Evolutionary conservation across 768 basidiomycete genomes (phyloP).

Genomic region (Udeniomyces megalosporus): DNA sequence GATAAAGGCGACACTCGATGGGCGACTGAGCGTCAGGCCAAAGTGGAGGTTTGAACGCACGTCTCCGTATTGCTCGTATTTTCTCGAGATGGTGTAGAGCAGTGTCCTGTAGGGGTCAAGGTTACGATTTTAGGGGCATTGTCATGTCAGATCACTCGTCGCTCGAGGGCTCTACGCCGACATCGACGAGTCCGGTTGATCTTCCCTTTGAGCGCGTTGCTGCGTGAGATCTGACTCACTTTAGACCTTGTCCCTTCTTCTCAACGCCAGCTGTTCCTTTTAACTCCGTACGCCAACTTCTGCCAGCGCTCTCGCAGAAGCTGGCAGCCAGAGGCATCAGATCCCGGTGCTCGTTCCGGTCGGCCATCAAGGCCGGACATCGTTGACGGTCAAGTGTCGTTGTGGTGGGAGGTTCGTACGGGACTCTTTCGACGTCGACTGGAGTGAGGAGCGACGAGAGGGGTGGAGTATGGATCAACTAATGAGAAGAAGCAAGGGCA

Average conservation of each 20-base stretch:
- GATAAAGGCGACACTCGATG: neutral
- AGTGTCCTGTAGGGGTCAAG: conserved; percentile 33
- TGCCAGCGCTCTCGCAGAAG: conserved; percentile 18
- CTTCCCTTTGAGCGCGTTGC: neutral
- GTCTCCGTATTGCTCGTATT: conserved; percentile 88
- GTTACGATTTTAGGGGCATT: too few relatives aligned
- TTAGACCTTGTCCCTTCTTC: conserved; percentile 11
- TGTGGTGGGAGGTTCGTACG: conserved; percentile 1
- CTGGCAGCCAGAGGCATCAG: conserved; percentile 29
- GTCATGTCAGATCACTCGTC: too few relatives aligned
- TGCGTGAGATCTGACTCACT: too few relatives aligned
- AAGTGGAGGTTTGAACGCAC: conserved; percentile 14
- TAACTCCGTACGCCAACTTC: conserved; percentile 10
- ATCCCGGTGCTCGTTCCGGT: conserved; percentile 12
- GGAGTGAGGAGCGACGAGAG: conserved; percentile 6
- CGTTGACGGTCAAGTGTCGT: conserved; percentile 4
- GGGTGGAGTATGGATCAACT: conserved; percentile 16
- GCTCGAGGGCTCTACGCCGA: too few relatives aligned
- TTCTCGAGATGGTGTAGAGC: conserved; percentile 51
- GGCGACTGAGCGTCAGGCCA: neutral
- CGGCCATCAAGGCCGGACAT: conserved; percentile 13
- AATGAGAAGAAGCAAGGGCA: conserved; percentile 52
- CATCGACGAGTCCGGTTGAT: neutral
- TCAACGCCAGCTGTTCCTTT: neutral
- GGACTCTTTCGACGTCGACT: neutral